phyloP scores from a whole-genome alignment of 768 basidiomycete species.

The Tremella mesenterica region DNA sequence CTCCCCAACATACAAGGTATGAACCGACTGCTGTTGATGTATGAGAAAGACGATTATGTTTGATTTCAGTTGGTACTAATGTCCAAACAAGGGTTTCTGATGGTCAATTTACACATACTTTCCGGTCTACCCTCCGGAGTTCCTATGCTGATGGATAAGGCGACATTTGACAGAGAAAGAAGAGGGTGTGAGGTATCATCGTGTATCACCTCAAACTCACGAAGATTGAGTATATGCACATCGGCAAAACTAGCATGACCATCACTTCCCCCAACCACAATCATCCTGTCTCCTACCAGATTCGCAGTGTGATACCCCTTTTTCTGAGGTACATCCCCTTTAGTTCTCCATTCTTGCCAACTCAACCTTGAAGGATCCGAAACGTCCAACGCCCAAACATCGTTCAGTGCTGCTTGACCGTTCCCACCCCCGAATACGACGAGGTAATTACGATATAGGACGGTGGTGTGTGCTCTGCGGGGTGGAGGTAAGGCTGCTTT shows the following conservation, averaged over 20 bases:
- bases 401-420: constrained; percentile 78
- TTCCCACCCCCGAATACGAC: constrained; percentile 93
- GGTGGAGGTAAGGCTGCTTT: constrained; percentile 49
- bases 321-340: constrained; percentile 46
- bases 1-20: constrained; percentile 79
- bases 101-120: not conserved
- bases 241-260: constrained; percentile 80
- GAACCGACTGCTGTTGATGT: constrained; percentile 84
- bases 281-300: constrained; percentile 72
- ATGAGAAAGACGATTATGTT: constrained; percentile 63
- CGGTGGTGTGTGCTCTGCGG: constrained; percentile 80
- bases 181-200: not conserved
- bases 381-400: constrained; percentile 79
- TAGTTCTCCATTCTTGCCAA: constrained; percentile 57
- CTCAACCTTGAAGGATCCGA: constrained; percentile 49
- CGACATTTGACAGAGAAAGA: no score
- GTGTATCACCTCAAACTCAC: constrained; percentile 49
- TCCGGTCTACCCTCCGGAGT: not conserved
- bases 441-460: constrained; percentile 61
- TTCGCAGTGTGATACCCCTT: constrained; percentile 85
- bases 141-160: no score
- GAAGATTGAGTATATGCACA: constrained; percentile 75
- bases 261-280: constrained; percentile 84
- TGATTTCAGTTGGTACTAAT: constrained; percentile 40
- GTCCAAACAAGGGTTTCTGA: constrained; percentile 44